Percentiles rank a stretch among this genome's conserved stretches.
Evolutionary conservation across 2,329 filamentous ascomycete genomes (phyloP).

Genomic region (Fonsecaea nubica): DNA sequence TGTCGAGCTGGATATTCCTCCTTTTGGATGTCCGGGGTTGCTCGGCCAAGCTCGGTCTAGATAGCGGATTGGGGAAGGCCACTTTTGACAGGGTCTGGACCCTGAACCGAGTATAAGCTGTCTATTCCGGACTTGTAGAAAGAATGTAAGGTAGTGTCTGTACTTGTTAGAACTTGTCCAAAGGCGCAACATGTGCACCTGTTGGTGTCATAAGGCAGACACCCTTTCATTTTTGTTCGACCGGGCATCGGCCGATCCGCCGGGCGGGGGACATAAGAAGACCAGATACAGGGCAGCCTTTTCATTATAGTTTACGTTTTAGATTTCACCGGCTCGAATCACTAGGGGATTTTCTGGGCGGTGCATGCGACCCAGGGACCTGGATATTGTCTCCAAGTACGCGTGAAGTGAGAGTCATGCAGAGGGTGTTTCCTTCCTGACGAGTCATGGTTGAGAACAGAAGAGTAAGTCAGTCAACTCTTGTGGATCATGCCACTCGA

Average conservation of each 20-base stretch:
- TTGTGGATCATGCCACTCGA: conserved; percentile 3
- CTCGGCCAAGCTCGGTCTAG: not conserved
- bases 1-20: not conserved
- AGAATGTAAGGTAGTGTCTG: not conserved
- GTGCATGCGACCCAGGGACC: not conserved
- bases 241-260: not conserved
- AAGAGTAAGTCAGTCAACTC: not conserved
- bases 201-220: not conserved
- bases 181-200: not conserved
- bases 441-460: not conserved
- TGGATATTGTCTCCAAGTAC: not conserved
- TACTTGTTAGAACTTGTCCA: not conserved
- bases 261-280: not conserved
- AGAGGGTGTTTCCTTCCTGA: not conserved
- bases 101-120: not conserved
- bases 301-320: conserved; percentile 5
- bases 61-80: not conserved
- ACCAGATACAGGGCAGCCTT: not conserved
- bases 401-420: not conserved
- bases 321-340: not conserved
- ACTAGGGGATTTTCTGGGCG: not conserved
- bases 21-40: not conserved
- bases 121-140: not conserved
- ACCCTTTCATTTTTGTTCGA: not conserved
- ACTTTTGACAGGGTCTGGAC: not conserved